Conservation (phyloP, 495 filamentous ascomycete genomes). For the Astrothelium macrocarpum region DNA sequence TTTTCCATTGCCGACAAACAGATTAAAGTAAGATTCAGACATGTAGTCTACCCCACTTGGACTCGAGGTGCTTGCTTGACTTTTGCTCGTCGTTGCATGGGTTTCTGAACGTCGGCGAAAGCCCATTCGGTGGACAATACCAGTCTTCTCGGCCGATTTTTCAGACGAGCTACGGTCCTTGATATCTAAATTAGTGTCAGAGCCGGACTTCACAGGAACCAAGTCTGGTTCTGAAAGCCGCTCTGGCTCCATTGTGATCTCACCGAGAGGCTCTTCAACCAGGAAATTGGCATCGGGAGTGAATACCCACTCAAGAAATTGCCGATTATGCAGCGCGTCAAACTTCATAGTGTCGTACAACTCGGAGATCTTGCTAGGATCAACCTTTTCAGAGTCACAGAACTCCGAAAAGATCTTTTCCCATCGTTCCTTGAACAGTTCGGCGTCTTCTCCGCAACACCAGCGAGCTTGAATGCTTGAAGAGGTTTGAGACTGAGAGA, state of each 20-base stretch:
- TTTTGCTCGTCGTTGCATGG: conserved; percentile 7
- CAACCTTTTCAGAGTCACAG: conserved; percentile 91
- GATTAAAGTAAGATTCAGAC: conserved; percentile 70
- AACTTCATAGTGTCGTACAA: conserved; percentile 99
- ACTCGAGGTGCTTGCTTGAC: conserved; percentile 6
- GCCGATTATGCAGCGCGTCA: conserved; percentile 90
- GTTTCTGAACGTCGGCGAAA: conserved; percentile 30
- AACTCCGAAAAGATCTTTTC: conserved; percentile 97
- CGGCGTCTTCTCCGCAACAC: conserved; percentile 93
- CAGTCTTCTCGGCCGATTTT: conserved; percentile 16
- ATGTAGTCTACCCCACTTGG: conserved; percentile 1
- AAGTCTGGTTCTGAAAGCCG: not conserved
- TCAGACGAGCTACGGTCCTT: not conserved
- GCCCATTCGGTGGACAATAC: conserved; percentile 32
- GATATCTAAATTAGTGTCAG: not conserved
- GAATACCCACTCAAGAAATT: conserved; percentile 97
- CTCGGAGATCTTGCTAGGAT: conserved; percentile 95
- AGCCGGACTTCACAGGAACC: not conserved
- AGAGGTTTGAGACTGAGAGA: conserved; percentile 44
- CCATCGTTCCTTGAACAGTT: conserved; percentile 93
- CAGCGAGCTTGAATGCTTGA: conserved; percentile 74
- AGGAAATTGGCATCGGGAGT: conserved; percentile 64
- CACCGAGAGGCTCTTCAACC: conserved; percentile 43
- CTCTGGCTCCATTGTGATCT: conserved; percentile 11
- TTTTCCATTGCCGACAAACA: conserved; percentile 66